Evolutionary conservation across 1,139 yeast genomes (phyloP).

Genomic region (Geotrichum fermentans): DNA sequence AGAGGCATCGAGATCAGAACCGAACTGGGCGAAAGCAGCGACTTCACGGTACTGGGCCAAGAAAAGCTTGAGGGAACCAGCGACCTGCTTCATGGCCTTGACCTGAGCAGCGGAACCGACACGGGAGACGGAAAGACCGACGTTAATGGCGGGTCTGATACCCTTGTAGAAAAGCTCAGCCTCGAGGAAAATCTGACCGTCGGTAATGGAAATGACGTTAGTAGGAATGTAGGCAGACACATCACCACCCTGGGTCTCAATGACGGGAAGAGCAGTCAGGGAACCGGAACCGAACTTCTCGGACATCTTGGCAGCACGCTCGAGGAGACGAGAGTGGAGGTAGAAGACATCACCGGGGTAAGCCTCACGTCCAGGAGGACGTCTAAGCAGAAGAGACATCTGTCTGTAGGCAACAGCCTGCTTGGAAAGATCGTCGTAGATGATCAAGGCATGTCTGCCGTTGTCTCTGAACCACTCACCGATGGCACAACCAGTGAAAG

Average conservation of each 20-base stretch:
- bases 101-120: slow-evolving; percentile 99
- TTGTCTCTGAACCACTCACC: slow-evolving; percentile 99
- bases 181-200: slow-evolving; percentile 97
- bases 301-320: slow-evolving; percentile 97
- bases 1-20: slow-evolving; percentile 99
- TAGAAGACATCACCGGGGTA: slow-evolving; percentile 97
- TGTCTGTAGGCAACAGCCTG: slow-evolving; percentile 99
- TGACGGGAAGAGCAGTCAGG: slow-evolving; percentile 91
- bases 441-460: slow-evolving; percentile 94
- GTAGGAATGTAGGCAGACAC: slow-evolving; percentile 97
- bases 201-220: slow-evolving; percentile 94
- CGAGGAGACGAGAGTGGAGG: slow-evolving; percentile 92
- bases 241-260: slow-evolving; percentile 99
- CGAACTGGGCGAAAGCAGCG: slow-evolving; percentile 99
- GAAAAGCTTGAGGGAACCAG: slow-evolving; percentile 99
- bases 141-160: slow-evolving; percentile 99
- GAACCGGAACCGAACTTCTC: slow-evolving; percentile 89
- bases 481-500: slow-evolving; percentile 99
- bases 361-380: slow-evolving; percentile 97
- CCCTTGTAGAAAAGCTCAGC: slow-evolving; percentile 99
- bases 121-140: slow-evolving; percentile 99
- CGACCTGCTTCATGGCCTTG: slow-evolving; percentile 99
- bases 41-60: slow-evolving; percentile 99
- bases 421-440: slow-evolving; percentile 97
- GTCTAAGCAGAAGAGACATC: slow-evolving; percentile 93